Evolutionary conservation across 1,284 basidiomycete species (phyloP), one percentile per base, ranked within the genome.

Genomic region (Leccinum fuscescens): DNA sequence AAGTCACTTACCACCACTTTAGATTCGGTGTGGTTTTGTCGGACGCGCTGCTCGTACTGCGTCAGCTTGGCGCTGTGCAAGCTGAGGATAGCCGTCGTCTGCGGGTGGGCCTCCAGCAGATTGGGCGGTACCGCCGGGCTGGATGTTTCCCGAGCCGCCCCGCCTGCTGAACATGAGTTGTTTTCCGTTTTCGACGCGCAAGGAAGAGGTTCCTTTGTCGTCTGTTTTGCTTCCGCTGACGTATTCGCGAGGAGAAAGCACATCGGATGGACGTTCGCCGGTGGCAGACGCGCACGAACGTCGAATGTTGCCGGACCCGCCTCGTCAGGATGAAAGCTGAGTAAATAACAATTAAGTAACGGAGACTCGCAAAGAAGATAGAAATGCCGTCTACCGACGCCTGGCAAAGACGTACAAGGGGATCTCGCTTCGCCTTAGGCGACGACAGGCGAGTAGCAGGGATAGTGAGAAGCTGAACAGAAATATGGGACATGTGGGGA

Each of bases 131-230:
- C 15, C 7, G 12, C 80, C 11, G 87, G 84, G 86, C 54, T 88
- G 85, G 56, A 93, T 84, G 74, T 93, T 93, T 49, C 91, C 91
- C 35, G 82, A 81, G 12, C 92, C 91, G 15, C 91, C 91, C 29
- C 91, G 82, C 9, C 92, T 92, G 33, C 85, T 84, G 49, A 86
- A 86, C 63, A 77, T 80, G 22, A 82, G 65, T 75, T 85, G 62
- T n/a, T 49, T 49, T 14, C 9, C 31, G 20, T 20, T 27, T 2
- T 67, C 49, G 8, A 8, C 3, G 15, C 14, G 27, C 2, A 55
- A 24, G 0, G 31, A 44, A 20, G 12, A 17, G 65, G 72, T 46
- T 61, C 75, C 75, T 24, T 66, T 74, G 39, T 72, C 67, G 6
- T 67, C 64, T 49, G 72, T 67, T 9, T 5, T 17, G 42, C 42